A percentile compares a stretch with the other conserved stretches of the same genome.
phyloP scores from a whole-genome alignment of 2,329 filamentous ascomycete species.

The Malbranchea cinnamomea region DNA sequence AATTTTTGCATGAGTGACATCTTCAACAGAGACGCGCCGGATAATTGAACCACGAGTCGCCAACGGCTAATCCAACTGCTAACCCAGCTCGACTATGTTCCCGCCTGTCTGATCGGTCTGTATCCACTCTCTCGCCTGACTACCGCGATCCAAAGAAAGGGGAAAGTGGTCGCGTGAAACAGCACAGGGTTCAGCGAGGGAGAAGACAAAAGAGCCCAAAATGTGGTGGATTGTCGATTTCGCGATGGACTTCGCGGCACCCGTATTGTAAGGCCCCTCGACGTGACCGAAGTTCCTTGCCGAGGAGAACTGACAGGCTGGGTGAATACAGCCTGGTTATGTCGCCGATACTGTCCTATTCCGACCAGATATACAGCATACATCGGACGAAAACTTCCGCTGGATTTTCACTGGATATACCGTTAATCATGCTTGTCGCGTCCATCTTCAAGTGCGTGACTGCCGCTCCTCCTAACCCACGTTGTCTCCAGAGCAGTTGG shows the following conservation, averaged over 20 bases:
- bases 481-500: not conserved
- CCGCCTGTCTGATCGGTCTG: too few relatives aligned
- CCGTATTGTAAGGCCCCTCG: constrained; percentile 29
- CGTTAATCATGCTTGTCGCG: constrained; percentile 50
- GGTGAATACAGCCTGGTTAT: constrained; percentile 39
- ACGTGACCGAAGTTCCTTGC: constrained; percentile 8
- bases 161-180: too few relatives aligned
- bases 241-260: constrained; percentile 32
- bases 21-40: too few relatives aligned
- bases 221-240: constrained; percentile 26
- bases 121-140: too few relatives aligned
- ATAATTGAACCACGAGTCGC: too few relatives aligned
- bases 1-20: too few relatives aligned
- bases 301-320: not conserved
- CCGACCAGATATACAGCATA: constrained; percentile 52
- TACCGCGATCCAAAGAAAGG: too few relatives aligned
- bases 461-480: constrained; percentile 2
- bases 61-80: too few relatives aligned
- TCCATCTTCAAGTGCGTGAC: constrained; percentile 44
- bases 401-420: constrained; percentile 52
- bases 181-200: too few relatives aligned
- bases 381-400: constrained; percentile 43
- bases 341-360: constrained; percentile 50
- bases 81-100: too few relatives aligned
- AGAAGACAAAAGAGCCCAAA: constrained; percentile 1